Evolutionary conservation across 1,284 basidiomycete genomes (phyloP), one percentile per base, ranked within the genome.

Genomic region (Crucibulum cyathiforme): DNA sequence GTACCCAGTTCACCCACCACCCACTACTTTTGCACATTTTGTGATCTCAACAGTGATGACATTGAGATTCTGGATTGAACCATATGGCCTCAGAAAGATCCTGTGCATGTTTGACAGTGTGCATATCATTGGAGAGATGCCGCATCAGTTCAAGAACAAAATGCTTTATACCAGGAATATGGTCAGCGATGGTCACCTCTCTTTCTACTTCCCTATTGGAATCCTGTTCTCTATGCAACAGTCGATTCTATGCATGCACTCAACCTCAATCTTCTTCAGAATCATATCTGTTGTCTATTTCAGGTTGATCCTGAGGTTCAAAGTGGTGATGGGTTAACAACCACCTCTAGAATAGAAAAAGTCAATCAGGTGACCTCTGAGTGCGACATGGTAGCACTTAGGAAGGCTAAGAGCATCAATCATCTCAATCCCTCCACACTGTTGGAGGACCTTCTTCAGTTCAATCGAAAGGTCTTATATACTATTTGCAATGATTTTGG

Each of bases 221-320:
- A 80, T 53, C 74, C 77, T 0, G 65, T 71, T 2, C 53, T 53
- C 5, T 72, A 68, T 56, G 63, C 68, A 0, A 63, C 76, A 8
- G 63, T 81, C 12, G 79, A 82, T 53, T 60, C 75, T 0, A 81
- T 81, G 80, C 80, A 82, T 57, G 62, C 1, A 2, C 41, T 43
- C 1, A 9, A 43, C 41, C 19, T 43, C 15, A 43, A 43, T 19
- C 41, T 43, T 15, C 19, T 43, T 15, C 41, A 43, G 41, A 15
- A 43, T 15, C 41, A 43, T 43, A 7, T 5, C 19, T 9, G 1
- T 10, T 7, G 10, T 15, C 8, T 43, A 43, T 43, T 43, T 12
- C 41, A 43, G 41, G 10, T 12, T 8, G 41, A 43, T 19, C 1
- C 19, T 15, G 41, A 43, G 7, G 9, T 12, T 5, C 15, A 8